phyloP scores from a whole-genome alignment of 2,329 filamentous ascomycete species.

The Trichoderma sp. region DNA sequence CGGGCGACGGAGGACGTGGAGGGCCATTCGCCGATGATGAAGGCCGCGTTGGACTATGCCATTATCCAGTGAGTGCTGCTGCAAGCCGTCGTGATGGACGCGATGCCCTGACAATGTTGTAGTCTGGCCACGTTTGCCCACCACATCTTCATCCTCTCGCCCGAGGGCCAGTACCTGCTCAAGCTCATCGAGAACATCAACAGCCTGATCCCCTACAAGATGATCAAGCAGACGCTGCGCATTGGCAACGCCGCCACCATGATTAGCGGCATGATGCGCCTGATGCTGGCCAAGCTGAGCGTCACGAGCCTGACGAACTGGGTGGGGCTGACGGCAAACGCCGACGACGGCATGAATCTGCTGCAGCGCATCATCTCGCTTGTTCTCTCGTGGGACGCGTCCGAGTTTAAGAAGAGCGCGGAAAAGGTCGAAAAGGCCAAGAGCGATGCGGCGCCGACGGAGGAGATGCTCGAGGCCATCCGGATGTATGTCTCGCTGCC shows the following conservation, averaged over 20 bases:
- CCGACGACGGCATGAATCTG: slow-evolving; percentile 79
- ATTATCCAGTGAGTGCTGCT: slow-evolving; percentile 64
- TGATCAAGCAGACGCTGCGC: slow-evolving; percentile 71
- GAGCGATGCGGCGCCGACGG: slow-evolving; percentile 51
- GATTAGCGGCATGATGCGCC: slow-evolving; percentile 72
- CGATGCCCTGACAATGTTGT: slow-evolving; percentile 23
- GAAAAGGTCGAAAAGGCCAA: slow-evolving; percentile 66
- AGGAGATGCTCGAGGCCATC: slow-evolving; percentile 63
- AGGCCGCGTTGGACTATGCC: slow-evolving; percentile 65
- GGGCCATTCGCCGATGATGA: slow-evolving; percentile 61
- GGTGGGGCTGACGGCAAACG: slow-evolving; percentile 70
- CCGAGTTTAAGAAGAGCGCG: slow-evolving; percentile 66
- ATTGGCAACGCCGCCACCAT: slow-evolving; percentile 80
- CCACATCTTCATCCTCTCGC: slow-evolving; percentile 70
- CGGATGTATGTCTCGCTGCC: slow-evolving; percentile 57
- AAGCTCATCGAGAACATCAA: slow-evolving; percentile 71
- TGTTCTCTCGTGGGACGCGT: slow-evolving; percentile 71
- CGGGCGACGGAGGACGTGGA: slow-evolving; percentile 64
- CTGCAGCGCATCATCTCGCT: slow-evolving; percentile 75
- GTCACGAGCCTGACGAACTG: slow-evolving; percentile 75
- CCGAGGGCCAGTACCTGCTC: slow-evolving; percentile 73
- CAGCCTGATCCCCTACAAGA: slow-evolving; percentile 68
- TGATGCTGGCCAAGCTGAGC: slow-evolving; percentile 77
- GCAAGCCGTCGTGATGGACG: not conserved
- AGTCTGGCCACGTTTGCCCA: slow-evolving; percentile 75